Evolutionary conservation across 257 asterid species (phyloP).

Genomic region (Solanum verrucosum): DNA sequence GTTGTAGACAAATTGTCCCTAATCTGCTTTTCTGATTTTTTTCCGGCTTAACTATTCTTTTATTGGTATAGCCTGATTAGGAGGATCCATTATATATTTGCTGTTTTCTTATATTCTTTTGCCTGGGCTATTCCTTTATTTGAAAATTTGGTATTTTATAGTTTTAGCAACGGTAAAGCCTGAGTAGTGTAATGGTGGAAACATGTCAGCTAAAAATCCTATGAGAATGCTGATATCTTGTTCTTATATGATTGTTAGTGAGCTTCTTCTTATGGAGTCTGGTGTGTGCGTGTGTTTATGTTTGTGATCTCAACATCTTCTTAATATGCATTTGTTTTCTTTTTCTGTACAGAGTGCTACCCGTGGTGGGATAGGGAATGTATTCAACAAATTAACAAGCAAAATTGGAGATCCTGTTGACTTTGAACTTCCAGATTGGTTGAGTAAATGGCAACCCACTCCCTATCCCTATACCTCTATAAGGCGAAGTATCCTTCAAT

Average conservation of each 20-base stretch:
- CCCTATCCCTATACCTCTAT: constrained; percentile 59
- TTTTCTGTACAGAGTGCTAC: constrained; percentile 31
- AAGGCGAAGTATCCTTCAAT: constrained; percentile 81
- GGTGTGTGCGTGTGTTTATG: neutral
- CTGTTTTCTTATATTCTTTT: neutral
- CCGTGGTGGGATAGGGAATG: constrained; percentile 37
- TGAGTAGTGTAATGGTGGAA: neutral
- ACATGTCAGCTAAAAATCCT: neutral
- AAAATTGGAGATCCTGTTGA: constrained; percentile 70
- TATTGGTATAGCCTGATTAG: neutral
- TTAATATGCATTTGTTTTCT: neutral
- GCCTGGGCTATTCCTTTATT: neutral
- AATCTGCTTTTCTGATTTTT: neutral
- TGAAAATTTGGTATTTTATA: neutral
- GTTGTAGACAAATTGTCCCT: neutral
- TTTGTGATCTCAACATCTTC: neutral
- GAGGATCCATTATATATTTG: neutral
- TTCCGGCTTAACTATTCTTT: neutral
- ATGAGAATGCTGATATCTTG: neutral
- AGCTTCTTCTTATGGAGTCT: neutral
- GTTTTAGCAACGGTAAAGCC: neutral
- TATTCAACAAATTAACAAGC: constrained; percentile 50
- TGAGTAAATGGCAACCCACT: constrained; percentile 50
- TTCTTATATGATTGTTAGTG: neutral
- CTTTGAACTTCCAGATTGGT: constrained; percentile 85